Conservation (phyloP, 805 yeast species). For the Limtongia smithiae region DNA sequence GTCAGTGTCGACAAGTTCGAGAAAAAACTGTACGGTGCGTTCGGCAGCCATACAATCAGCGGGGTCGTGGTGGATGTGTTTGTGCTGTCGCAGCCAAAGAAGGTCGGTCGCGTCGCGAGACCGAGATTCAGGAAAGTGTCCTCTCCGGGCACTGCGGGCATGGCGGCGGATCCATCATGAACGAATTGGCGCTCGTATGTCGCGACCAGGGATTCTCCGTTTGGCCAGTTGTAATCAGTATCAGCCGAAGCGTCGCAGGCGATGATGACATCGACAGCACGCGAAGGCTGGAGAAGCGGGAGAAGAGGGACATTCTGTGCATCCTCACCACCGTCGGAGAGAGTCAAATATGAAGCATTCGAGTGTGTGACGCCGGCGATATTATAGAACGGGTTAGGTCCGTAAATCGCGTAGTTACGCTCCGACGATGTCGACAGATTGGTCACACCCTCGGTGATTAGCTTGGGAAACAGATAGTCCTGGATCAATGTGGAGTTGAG, state of each 20-base stretch:
- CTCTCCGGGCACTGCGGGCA: constrained; percentile 62
- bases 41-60: constrained; percentile 72
- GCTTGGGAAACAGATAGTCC: constrained; percentile 7
- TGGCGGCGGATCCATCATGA: constrained; percentile 45
- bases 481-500: constrained; percentile 9
- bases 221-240: constrained; percentile 59
- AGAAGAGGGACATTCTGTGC: constrained; percentile 65
- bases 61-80: constrained; percentile 40
- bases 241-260: constrained; percentile 69
- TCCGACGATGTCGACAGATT: background rate
- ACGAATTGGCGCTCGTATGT: constrained; percentile 44
- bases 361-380: background rate
- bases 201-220: constrained; percentile 57
- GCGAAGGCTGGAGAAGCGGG: constrained; percentile 59
- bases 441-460: constrained; percentile 44
- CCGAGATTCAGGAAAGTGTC: constrained; percentile 47
- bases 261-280: constrained; percentile 60
- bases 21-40: constrained; percentile 58
- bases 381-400: constrained; percentile 66
- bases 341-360: constrained; percentile 36
- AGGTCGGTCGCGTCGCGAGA: constrained; percentile 60
- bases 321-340: constrained; percentile 82
- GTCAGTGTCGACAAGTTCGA: constrained; percentile 74
- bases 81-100: constrained; percentile 72
- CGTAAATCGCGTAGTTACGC: constrained; percentile 60